Base-by-base conservation (phyloP, 75 land plant species). In the Picea sitchensis region DNA sequence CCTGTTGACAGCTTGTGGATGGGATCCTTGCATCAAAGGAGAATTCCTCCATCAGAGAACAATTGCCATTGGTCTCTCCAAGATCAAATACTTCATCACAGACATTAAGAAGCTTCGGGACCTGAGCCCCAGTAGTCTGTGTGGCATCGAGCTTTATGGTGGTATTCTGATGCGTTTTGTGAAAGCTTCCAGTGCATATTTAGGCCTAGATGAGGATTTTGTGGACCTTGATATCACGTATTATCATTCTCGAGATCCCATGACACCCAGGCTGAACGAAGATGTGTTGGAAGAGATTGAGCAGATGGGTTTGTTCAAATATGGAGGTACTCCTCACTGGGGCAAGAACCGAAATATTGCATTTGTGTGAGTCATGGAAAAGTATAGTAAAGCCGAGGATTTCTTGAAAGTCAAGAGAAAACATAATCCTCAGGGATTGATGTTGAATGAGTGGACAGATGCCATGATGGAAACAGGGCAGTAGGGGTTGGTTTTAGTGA, bases 321-420 rank as follows among this genome's bases (percentile, higher is more conserved):
- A 95, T 61, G 89, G 84, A 13, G 95, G 78, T 0, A 65, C 84
- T 20, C 98, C 95, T 21, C 98, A 95, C 36, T 95, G 98, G 98
- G 98, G 93, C 6, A 95, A 95, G 84, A 93, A 91, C 79, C 56
- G 95, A 21, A 84, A 83, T 30, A 44, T 78, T 21, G 92, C 87
- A 1, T 93, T 93, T 65, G 23, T 76, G 14, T 82, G 74, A 2
- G 88, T 84, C 67, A 62, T 73, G 9, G 85, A 86, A 60, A 91
- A 88, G 80, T 93, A 89, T 65, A 82, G 80, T 34, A 85, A 88
- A 26, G 78, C 79, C 3, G 8, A 6, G 18, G 76, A 77, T 3
- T 95, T 92, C 64, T 56, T 92, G 34, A 80, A 68, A 36, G 88
- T 89, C 36, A 91, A 86, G 67, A 31, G 76, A 4, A 13, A 12